Conservation (phyloP, 495 filamentous ascomycete genomes). For the Chaetomidium leptoderma region DNA sequence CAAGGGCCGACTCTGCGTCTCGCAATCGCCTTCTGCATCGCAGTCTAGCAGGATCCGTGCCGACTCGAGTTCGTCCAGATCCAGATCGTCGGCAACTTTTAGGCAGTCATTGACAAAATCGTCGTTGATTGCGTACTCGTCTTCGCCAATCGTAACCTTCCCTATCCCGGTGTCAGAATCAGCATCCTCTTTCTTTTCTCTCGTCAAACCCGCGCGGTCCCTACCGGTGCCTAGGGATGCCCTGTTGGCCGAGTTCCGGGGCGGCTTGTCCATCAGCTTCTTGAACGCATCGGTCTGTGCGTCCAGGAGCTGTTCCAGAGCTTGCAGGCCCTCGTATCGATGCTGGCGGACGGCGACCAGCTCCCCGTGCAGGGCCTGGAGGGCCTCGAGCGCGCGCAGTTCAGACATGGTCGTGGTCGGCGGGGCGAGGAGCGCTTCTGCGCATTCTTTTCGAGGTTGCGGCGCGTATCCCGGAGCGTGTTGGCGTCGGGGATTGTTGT, state of each 20-base stretch:
- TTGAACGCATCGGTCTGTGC: slow-evolving; percentile 65
- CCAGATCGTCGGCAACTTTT: slow-evolving; percentile 76
- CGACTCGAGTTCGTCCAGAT: slow-evolving; percentile 84
- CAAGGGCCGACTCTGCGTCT: slow-evolving; percentile 61
- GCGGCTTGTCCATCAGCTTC: slow-evolving; percentile 69
- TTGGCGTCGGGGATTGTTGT: neutral
- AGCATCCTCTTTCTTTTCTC: slow-evolving; percentile 23
- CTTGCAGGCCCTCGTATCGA: slow-evolving; percentile 57
- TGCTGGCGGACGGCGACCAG: slow-evolving; percentile 62
- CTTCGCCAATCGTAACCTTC: slow-evolving; percentile 63
- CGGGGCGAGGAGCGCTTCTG: slow-evolving; percentile 10
- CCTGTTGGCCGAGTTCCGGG: slow-evolving; percentile 63
- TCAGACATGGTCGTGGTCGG: slow-evolving; percentile 61
- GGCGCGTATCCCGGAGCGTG: slow-evolving; percentile 1
- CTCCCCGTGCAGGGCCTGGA: slow-evolving; percentile 75
- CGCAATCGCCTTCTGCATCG: slow-evolving; percentile 59
- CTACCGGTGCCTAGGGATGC: slow-evolving; percentile 46
- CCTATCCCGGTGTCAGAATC: slow-evolving; percentile 51
- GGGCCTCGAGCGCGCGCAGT: slow-evolving; percentile 57
- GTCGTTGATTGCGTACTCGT: slow-evolving; percentile 75
- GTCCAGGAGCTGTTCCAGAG: slow-evolving; percentile 63
- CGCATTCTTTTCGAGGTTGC: slow-evolving; percentile 19
- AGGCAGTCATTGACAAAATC: slow-evolving; percentile 78
- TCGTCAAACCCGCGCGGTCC: neutral
- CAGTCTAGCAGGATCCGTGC: slow-evolving; percentile 66